Conservation (phyloP, 2,329 filamentous ascomycete species). For the Ophiosphaerella herpotricha region DNA sequence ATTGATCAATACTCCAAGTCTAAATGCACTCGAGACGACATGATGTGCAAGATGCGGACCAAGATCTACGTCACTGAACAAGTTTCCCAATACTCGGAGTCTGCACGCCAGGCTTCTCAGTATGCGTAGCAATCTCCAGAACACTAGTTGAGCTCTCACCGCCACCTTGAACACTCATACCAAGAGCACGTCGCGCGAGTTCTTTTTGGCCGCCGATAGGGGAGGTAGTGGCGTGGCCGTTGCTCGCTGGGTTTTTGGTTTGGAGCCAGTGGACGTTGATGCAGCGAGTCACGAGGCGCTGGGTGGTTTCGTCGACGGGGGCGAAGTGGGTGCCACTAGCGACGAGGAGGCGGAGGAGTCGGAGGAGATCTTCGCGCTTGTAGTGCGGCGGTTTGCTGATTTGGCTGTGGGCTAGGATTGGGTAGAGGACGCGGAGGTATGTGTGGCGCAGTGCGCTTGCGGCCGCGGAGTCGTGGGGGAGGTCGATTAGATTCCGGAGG, state of each 20-base stretch:
- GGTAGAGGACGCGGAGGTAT: conserved; percentile 90
- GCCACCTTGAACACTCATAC: conserved; percentile 44
- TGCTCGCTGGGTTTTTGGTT: conserved; percentile 26
- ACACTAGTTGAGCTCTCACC: conserved; percentile 47
- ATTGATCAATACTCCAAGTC: no score
- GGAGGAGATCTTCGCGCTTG: conserved; percentile 83
- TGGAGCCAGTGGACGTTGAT: conserved; percentile 71
- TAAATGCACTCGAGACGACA: no score
- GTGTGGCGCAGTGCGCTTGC: conserved; percentile 75
- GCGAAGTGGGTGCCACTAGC: conserved; percentile 75
- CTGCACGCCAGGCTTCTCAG: conserved; percentile 48
- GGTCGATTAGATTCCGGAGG: conserved; percentile 92
- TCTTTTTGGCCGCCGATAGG: conserved; percentile 42
- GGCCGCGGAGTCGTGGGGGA: conserved; percentile 74
- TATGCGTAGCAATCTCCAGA: conserved; percentile 46
- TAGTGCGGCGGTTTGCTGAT: conserved; percentile 85
- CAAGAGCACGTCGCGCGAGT: conserved; percentile 43
- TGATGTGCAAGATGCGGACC: no score
- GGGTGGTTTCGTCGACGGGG: conserved; percentile 78
- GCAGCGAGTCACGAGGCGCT: conserved; percentile 77
- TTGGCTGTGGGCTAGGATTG: conserved; percentile 88
- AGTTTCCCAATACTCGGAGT: conserved; percentile 43
- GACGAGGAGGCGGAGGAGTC: conserved; percentile 71
- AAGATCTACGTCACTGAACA: conserved; percentile 11
- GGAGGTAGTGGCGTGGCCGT: conserved; percentile 26